Evolutionary conservation across 257 asterid species (phyloP).

Genomic region (Euphrasia confusa): DNA sequence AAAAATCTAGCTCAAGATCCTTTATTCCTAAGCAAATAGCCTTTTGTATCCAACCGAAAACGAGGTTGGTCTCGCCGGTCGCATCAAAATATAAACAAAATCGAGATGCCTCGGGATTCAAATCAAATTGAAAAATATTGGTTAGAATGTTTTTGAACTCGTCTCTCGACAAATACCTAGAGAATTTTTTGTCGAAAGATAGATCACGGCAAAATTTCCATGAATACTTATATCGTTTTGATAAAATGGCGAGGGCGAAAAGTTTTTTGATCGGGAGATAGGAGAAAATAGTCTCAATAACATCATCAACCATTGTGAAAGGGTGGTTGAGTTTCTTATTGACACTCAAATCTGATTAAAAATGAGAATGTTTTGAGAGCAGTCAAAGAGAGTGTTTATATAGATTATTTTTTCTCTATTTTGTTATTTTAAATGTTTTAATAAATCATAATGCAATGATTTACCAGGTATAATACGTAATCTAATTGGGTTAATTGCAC

Average conservation of each 20-base stretch:
- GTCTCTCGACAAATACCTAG: neutral
- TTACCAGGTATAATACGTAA: neutral
- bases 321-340: neutral
- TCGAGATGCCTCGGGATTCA: too few relatives aligned
- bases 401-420: neutral
- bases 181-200: constrained; percentile 14
- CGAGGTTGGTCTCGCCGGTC: neutral
- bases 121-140: too few relatives aligned
- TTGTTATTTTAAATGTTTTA: neutral
- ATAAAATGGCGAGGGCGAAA: constrained; percentile 10
- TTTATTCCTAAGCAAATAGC: neutral
- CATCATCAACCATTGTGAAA: constrained; percentile 24
- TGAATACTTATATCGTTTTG: constrained; percentile 11
- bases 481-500: too few relatives aligned
- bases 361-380: neutral
- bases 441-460: neutral
- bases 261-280: constrained; percentile 22
- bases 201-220: constrained; percentile 30
- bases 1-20: constrained; percentile 29
- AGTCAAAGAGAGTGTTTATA: constrained; percentile 17
- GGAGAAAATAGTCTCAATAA: constrained; percentile 24
- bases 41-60: neutral
- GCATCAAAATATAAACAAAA: constrained; percentile 23
- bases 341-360: neutral
- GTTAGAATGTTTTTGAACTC: neutral